phyloP scores from a whole-genome alignment of 352 stramenopile species.

The Pythium vanterpoolii region DNA sequence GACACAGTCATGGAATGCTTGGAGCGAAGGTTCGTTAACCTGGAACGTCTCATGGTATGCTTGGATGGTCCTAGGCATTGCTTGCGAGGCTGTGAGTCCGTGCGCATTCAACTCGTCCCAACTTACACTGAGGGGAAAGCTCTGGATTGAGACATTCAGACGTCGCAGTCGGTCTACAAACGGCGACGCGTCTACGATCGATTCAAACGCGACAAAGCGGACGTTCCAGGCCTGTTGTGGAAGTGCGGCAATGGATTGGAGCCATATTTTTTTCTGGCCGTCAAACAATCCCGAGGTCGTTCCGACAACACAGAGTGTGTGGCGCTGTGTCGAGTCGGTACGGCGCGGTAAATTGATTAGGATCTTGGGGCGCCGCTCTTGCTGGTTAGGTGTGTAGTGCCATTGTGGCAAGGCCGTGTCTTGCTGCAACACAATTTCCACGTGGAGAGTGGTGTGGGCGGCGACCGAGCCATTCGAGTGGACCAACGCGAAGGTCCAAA shows the following conservation, averaged over 20 bases:
- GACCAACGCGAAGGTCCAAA: conserved; percentile 40
- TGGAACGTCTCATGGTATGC: conserved; percentile 15
- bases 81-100: background rate
- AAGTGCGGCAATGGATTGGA: conserved; percentile 44
- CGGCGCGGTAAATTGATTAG: conserved; percentile 27
- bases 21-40: background rate
- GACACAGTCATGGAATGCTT: conserved; percentile 7
- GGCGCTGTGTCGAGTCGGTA: background rate
- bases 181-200: conserved; percentile 16
- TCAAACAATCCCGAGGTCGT: conserved; percentile 33
- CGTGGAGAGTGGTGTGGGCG: conserved; percentile 27
- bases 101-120: background rate
- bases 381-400: conserved; percentile 10
- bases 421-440: conserved; percentile 44
- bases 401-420: conserved; percentile 14
- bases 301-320: conserved; percentile 38
- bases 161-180: conserved; percentile 19
- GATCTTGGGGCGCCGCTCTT: conserved; percentile 15
- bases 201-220: conserved; percentile 30
- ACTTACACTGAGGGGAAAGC: conserved; percentile 13
- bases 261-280: conserved; percentile 60
- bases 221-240: conserved; percentile 4
- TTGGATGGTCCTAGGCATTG: conserved; percentile 6
- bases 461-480: conserved; percentile 1
- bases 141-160: conserved; percentile 32